Conservation (phyloP, 139 green algal genomes). For the Gonium pectorale region DNA sequence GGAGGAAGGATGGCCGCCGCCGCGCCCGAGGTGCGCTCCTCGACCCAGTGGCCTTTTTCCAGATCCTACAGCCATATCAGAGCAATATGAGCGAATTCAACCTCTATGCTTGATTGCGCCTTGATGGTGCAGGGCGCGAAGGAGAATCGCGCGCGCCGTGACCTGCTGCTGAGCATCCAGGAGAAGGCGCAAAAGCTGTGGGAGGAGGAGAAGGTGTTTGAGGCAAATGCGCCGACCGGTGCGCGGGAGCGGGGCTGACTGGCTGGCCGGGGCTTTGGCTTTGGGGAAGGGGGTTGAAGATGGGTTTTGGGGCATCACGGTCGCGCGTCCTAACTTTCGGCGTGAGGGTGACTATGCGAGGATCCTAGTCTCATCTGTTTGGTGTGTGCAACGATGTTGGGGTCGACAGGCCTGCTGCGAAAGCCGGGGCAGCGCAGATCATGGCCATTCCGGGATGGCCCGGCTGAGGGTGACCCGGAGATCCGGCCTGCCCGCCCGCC, state of each 20-base stretch:
- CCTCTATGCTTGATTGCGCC: background rate
- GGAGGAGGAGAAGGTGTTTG: conserved; percentile 86
- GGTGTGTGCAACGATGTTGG: too few species aligned
- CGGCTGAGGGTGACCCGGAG: too few species aligned
- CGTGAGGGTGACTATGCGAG: too few species aligned
- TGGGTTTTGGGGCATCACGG: too few species aligned
- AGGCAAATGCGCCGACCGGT: conserved; percentile 80
- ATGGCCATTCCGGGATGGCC: too few species aligned
- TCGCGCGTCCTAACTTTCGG: too few species aligned
- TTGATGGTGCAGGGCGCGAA: conserved; percentile 6
- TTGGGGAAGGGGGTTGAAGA: background rate
- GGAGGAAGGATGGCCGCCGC: conserved; percentile 8
- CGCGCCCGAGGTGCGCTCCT: conserved; percentile 21
- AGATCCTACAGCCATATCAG: background rate
- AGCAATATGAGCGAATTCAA: background rate
- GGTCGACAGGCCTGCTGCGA: too few species aligned
- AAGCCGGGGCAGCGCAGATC: too few species aligned
- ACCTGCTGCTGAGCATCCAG: conserved; percentile 91
- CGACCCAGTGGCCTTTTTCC: background rate
- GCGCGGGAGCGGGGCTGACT: too few species aligned
- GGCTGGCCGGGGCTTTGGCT: background rate
- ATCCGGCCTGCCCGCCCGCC: too few species aligned
- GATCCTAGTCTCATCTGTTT: too few species aligned
- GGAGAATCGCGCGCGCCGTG: conserved; percentile 71
- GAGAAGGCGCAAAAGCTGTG: conserved; percentile 82